A percentile compares a stretch with the other conserved stretches of the same genome.
Conservation (phyloP, 2,329 filamentous ascomycete species). For the Chaetomium sp. region DNA sequence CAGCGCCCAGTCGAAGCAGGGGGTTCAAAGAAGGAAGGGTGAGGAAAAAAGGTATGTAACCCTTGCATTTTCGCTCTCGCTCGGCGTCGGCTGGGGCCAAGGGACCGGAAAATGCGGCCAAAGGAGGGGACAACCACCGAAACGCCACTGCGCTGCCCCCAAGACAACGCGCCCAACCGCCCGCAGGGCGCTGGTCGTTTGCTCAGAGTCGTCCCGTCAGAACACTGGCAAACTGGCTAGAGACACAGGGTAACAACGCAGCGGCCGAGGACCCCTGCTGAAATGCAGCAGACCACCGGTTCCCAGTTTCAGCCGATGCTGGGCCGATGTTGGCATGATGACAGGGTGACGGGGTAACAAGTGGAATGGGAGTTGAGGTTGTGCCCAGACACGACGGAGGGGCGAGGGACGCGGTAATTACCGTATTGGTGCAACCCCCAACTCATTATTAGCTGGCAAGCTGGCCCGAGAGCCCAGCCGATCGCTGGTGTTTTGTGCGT, state of each 20-base stretch:
- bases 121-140: no score
- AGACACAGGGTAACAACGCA: no score
- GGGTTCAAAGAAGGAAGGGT: neutral
- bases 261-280: neutral
- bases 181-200: no score
- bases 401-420: neutral
- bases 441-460: neutral
- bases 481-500: conserved; percentile 1
- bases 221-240: no score
- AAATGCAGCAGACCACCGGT: neutral
- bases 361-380: neutral
- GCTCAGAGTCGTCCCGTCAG: no score
- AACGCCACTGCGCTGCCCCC: neutral
- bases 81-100: neutral
- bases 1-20: no score
- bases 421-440: conserved; percentile 1
- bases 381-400: neutral
- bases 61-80: neutral
- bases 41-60: neutral
- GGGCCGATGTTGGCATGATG: neutral
- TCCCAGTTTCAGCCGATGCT: neutral
- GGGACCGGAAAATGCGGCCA: no score
- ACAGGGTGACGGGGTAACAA: no score
- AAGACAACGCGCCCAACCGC: neutral
- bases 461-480: neutral